Conservation (phyloP, 352 stramenopile species). For the Albugo laibachii region DNA sequence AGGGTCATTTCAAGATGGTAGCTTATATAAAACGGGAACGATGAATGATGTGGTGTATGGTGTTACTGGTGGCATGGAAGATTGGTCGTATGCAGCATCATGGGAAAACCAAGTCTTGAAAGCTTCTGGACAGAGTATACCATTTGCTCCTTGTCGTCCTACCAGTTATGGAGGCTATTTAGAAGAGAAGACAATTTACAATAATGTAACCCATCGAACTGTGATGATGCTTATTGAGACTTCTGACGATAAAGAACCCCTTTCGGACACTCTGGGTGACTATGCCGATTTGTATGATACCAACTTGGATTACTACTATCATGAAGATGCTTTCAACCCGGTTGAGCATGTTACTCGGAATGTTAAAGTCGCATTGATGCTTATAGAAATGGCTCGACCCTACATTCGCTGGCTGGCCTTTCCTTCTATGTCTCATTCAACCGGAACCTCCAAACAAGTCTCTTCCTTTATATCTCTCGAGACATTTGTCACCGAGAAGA, state of each 20-base stretch:
- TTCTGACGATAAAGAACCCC: slow-evolving; percentile 78
- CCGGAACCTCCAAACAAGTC: neutral
- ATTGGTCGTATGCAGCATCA: slow-evolving; percentile 89
- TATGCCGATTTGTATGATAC: slow-evolving; percentile 39
- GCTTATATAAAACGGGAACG: slow-evolving; percentile 57
- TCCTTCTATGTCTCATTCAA: slow-evolving; percentile 7
- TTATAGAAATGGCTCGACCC: slow-evolving; percentile 90
- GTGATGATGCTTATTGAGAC: slow-evolving; percentile 97
- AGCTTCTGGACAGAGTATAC: slow-evolving; percentile 12
- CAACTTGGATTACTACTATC: slow-evolving; percentile 49
- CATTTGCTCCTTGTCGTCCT: slow-evolving; percentile 65
- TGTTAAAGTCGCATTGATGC: slow-evolving; percentile 85
- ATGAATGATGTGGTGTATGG: slow-evolving; percentile 97
- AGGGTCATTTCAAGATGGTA: slow-evolving; percentile 40
- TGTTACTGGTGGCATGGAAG: slow-evolving; percentile 94
- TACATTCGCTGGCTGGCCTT: slow-evolving; percentile 55
- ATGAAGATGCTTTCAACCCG: slow-evolving; percentile 9
- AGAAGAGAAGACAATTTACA: slow-evolving; percentile 82
- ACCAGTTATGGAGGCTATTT: slow-evolving; percentile 82
- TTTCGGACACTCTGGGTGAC: slow-evolving; percentile 41
- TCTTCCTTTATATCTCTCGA: neutral
- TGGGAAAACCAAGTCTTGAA: slow-evolving; percentile 59
- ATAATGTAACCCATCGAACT: slow-evolving; percentile 80
- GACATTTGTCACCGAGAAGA: neutral
- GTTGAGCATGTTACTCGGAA: slow-evolving; percentile 91